Evolutionary conservation across 345 rosid genomes (phyloP).

Genomic region (Toxicodendron radicans): DNA sequence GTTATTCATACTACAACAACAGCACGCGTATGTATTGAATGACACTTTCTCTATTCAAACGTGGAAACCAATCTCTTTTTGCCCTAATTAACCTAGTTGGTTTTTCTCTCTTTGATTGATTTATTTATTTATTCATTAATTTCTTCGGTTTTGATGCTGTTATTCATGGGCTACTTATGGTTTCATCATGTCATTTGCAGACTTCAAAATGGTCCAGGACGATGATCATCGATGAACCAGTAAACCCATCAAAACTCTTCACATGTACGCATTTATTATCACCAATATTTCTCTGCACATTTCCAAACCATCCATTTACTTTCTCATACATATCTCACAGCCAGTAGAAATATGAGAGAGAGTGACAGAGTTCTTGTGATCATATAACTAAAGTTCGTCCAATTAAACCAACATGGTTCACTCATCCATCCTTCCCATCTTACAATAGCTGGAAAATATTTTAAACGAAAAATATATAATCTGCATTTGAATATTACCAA

Average conservation of each 20-base stretch:
- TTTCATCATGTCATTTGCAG: constrained; percentile 26
- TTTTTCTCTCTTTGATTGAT: no score
- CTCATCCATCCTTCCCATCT: no score
- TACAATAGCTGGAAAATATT: no score
- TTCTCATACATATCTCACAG: constrained; percentile 9
- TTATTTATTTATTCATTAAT: no score
- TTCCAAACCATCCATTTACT: constrained; percentile 14
- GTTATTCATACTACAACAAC: not conserved
- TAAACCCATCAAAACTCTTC: constrained; percentile 15
- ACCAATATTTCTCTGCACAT: constrained; percentile 3
- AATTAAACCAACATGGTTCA: no score
- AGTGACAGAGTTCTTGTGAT: constrained; percentile 9
- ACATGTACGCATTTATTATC: constrained; percentile 41
- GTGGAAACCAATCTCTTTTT: not conserved
- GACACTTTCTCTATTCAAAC: not conserved
- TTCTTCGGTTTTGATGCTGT: no score
- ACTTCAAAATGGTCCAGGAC: constrained; percentile 8
- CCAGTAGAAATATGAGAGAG: not conserved
- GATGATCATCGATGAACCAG: not conserved
- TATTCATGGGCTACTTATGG: constrained; percentile 30
- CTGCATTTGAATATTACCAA: no score
- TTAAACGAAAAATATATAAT: no score
- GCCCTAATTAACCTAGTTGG: no score
- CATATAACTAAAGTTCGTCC: not conserved
- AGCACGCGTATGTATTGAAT: constrained; percentile 20